Evolutionary conservation across 495 filamentous ascomycete species (phyloP).

Genomic region (Cercophora samala): DNA sequence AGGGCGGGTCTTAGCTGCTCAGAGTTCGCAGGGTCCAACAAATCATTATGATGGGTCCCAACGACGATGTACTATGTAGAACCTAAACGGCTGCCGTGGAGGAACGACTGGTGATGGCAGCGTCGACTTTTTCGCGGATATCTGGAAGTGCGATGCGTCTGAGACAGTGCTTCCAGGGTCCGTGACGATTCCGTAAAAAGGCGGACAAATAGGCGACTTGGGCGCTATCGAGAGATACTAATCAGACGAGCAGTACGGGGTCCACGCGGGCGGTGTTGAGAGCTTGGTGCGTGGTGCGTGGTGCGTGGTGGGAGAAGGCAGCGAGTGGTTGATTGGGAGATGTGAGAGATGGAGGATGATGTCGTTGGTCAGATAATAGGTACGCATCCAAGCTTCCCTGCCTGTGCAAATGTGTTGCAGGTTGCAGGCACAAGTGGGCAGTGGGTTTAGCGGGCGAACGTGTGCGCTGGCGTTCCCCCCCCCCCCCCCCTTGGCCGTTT

Average conservation of each 20-base stretch:
- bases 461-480: constrained; percentile 17
- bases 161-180: too few species aligned
- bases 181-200: not conserved
- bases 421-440: constrained; percentile 9
- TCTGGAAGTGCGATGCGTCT: not conserved
- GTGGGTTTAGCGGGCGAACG: constrained; percentile 4
- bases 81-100: constrained; percentile 6
- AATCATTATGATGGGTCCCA: constrained; percentile 28
- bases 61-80: constrained; percentile 22
- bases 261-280: constrained; percentile 7
- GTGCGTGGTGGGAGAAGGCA: constrained; percentile 2
- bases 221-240: not conserved
- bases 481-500: constrained; percentile 17
- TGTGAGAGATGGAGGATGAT: constrained; percentile 27
- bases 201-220: not conserved
- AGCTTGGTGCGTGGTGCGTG: too few species aligned
- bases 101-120: too few species aligned
- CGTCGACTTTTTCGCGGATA: not conserved
- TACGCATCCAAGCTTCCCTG: constrained; percentile 13
- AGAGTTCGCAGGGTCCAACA: constrained; percentile 21
- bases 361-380: constrained; percentile 22
- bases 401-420: constrained; percentile 14
- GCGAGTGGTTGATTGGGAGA: constrained; percentile 15
- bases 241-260: not conserved
- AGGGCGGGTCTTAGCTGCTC: constrained; percentile 29